phyloP scores from a whole-genome alignment of 495 filamentous ascomycete species.

The Letharia lupina region DNA sequence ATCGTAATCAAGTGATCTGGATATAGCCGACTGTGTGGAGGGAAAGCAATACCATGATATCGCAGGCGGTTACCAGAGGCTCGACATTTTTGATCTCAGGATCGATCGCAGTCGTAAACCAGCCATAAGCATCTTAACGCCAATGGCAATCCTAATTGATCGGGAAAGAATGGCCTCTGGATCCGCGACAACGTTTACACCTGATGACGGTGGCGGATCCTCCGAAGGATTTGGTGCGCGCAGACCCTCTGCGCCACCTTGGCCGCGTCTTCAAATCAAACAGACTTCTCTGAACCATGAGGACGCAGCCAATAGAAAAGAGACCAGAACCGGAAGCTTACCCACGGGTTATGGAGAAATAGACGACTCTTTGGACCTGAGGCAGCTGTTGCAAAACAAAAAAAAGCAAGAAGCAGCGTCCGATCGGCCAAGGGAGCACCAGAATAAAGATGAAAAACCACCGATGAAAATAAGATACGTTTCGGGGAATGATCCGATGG shows the following conservation, averaged over 20 bases:
- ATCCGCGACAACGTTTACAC: too few relatives aligned
- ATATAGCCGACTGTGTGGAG: neutral
- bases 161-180: too few relatives aligned
- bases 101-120: neutral
- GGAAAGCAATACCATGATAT: conserved; percentile 2
- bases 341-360: neutral
- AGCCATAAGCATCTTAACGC: neutral
- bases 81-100: neutral
- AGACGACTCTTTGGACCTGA: neutral
- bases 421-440: neutral
- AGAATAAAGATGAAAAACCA: neutral
- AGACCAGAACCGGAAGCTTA: too few relatives aligned
- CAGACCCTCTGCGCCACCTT: too few relatives aligned
- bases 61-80: too few relatives aligned
- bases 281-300: too few relatives aligned
- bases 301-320: too few relatives aligned
- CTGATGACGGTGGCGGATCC: too few relatives aligned
- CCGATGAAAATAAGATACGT: neutral
- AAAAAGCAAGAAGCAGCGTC: neutral
- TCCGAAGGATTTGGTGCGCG: too few relatives aligned
- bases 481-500: neutral
- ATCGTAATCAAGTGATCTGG: too few relatives aligned
- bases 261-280: too few relatives aligned
- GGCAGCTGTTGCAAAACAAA: neutral
- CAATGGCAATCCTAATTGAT: too few relatives aligned